Evolutionary conservation across 1,284 basidiomycete species (phyloP), one percentile per base, ranked within the genome.

Genomic region (Fomitopsis betulina): DNA sequence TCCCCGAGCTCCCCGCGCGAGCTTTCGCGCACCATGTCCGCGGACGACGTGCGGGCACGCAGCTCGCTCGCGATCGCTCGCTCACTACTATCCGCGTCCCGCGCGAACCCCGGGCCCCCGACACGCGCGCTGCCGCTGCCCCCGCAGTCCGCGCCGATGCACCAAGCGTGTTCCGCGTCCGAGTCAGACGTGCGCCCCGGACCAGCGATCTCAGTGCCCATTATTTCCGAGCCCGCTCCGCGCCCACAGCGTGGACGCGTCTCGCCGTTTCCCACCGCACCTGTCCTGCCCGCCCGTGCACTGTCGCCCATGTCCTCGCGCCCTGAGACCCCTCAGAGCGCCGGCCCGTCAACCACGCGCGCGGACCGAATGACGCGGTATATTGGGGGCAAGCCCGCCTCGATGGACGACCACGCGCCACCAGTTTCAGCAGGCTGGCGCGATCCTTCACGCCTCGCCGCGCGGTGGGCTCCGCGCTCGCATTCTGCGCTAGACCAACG

Each of bases 231-330:
- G 54, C 65, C 69, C 25, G 66, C 62, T 9, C 68, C 72, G 17
- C 62, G 62, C 17, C 72, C 75, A 25, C 75, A 77, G 60, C 73
- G 81, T 15, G 83, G 82, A 5, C 74, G 76, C 32, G 76, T 80
- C 61, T 65, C 75, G 7, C 81, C 83, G 0, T 83, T 84, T 73
- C 81, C 82, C 21, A 60, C 74, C n/a, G 69, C 70, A 21, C 77
- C 79, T 8, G 61, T 72, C 17, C 61, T 69, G 6, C 65, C 67
- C 10, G 37, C 49, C n/a, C 74, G 82, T 12, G 83, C 82, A 19
- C 60, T 74, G 17, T 70, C 70, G n/a, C 78, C 79, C 5, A 59
- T 73, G 32, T 60, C 70, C 10, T 64, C 68, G 21, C 65, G 60
- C 25, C n/a, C 35, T 5, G 38, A 35, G 30, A 32, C 47, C 1